Conservation (phyloP, 345 rosid genomes). For the Eutrema heterophyllum region DNA sequence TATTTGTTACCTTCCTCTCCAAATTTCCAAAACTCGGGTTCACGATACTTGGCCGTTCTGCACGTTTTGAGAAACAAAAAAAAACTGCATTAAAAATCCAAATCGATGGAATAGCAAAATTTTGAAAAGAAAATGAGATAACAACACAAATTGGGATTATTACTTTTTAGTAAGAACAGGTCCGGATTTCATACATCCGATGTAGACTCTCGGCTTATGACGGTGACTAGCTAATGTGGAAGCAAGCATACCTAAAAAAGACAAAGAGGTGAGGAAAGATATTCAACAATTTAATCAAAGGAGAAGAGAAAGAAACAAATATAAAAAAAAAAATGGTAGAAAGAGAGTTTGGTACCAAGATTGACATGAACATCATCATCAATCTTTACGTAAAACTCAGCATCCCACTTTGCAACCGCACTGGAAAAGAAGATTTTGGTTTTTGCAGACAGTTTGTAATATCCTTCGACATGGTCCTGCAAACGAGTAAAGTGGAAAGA, state of each 20-base stretch:
- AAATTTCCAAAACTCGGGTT: conserved; percentile 98
- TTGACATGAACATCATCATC: conserved; percentile 99
- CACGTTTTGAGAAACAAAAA: neutral
- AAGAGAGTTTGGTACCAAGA: conserved; percentile 53
- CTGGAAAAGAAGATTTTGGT: conserved; percentile 87
- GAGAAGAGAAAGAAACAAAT: neutral
- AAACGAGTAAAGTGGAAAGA: neutral
- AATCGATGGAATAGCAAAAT: neutral
- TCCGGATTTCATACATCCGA: conserved; percentile 99
- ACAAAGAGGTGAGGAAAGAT: neutral
- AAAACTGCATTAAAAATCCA: neutral
- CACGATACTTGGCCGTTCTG: conserved; percentile 89
- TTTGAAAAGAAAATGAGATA: neutral
- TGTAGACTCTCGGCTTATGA: conserved; percentile 78
- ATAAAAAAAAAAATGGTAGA: neutral
- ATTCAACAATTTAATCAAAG: neutral
- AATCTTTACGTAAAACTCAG: conserved; percentile 87
- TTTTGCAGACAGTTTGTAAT: conserved; percentile 89
- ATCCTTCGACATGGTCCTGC: conserved; percentile 96
- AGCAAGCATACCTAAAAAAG: conserved; percentile 58
- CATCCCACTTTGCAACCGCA: conserved; percentile 94
- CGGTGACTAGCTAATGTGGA: conserved; percentile 80
- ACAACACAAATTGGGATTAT: conserved; percentile 2
- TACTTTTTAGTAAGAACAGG: conserved; percentile 94
- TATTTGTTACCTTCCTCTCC: conserved; percentile 95